phyloP scores from a whole-genome alignment of 495 filamentous ascomycete genomes.

The Aspergillus biplanus region DNA sequence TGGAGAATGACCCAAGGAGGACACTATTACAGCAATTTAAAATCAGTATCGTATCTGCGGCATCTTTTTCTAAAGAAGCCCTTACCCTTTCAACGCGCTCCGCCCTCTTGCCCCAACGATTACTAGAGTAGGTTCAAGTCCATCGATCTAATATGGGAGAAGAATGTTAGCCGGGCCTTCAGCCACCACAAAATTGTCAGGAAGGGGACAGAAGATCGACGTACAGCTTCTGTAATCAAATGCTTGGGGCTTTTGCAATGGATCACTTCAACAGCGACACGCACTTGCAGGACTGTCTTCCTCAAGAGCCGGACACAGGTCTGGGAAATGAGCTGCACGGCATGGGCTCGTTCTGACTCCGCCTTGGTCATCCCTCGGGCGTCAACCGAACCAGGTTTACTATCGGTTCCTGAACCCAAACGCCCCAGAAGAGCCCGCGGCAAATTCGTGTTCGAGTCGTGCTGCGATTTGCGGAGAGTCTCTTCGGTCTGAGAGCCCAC shows the following conservation, averaged over 20 bases:
- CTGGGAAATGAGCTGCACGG: slow-evolving; percentile 75
- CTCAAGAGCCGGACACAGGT: slow-evolving; percentile 80
- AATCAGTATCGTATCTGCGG: slow-evolving; percentile 4
- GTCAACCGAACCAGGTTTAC: slow-evolving; percentile 48
- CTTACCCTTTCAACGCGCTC: slow-evolving; percentile 91
- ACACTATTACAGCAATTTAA: slow-evolving; percentile 57
- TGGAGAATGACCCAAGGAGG: slow-evolving; percentile 92
- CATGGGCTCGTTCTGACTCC: slow-evolving; percentile 77
- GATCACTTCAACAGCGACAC: slow-evolving; percentile 91
- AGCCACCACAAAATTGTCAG: not conserved
- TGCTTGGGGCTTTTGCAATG: slow-evolving; percentile 96
- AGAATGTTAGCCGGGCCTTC: slow-evolving; percentile 24
- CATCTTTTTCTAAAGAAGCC: slow-evolving; percentile 2
- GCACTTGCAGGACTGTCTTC: slow-evolving; percentile 88
- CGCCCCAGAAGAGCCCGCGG: slow-evolving; percentile 42
- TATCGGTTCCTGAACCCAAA: slow-evolving; percentile 43
- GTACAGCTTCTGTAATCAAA: slow-evolving; percentile 77
- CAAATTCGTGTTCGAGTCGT: slow-evolving; percentile 27
- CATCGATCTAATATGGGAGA: slow-evolving; percentile 68
- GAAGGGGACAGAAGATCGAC: slow-evolving; percentile 26
- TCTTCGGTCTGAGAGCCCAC: slow-evolving; percentile 55
- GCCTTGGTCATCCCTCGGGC: slow-evolving; percentile 54
- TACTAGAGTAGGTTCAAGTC: slow-evolving; percentile 87
- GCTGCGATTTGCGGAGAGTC: slow-evolving; percentile 34
- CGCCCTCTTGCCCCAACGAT: slow-evolving; percentile 88